Percentiles rank a stretch among this genome's conserved stretches.
phyloP scores from a whole-genome alignment of 2,329 filamentous ascomycete species.

The Aspergillus versicolor region DNA sequence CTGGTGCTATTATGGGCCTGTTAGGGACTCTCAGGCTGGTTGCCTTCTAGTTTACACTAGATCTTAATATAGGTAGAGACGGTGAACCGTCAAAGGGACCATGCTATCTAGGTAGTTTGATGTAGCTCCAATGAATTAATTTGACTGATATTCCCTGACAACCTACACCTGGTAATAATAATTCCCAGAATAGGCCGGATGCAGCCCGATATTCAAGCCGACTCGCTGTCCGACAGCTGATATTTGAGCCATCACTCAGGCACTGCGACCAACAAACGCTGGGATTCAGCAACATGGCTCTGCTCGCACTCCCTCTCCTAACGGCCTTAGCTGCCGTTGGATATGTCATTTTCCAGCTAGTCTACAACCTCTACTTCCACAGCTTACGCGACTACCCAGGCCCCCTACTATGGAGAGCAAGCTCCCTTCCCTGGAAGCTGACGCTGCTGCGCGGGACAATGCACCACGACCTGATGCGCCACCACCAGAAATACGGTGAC shows the following conservation, averaged over 20 bases:
- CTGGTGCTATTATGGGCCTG: neutral
- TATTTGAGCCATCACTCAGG: neutral
- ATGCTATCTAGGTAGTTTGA: too few relatives aligned
- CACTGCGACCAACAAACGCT: neutral
- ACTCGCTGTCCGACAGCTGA: neutral
- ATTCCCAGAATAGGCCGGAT: too few relatives aligned
- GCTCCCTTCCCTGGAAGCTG: neutral
- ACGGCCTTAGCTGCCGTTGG: neutral
- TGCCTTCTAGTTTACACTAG: neutral
- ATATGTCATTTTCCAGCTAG: neutral
- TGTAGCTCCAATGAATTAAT: too few relatives aligned
- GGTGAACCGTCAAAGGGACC: too few relatives aligned
- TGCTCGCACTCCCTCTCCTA: neutral
- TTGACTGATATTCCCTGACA: too few relatives aligned
- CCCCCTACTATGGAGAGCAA: neutral
- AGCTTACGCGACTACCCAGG: neutral
- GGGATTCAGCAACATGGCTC: neutral
- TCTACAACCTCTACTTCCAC: slow-evolving; percentile 3
- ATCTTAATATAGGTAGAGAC: too few relatives aligned
- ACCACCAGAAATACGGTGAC: slow-evolving; percentile 31
- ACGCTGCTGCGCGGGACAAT: neutral
- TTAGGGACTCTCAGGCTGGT: neutral
- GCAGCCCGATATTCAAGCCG: too few relatives aligned
- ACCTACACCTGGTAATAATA: too few relatives aligned
- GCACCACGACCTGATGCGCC: neutral